Evolutionary conservation across 805 yeast species (phyloP).

Genomic region (Myxozyma mucilagina): DNA sequence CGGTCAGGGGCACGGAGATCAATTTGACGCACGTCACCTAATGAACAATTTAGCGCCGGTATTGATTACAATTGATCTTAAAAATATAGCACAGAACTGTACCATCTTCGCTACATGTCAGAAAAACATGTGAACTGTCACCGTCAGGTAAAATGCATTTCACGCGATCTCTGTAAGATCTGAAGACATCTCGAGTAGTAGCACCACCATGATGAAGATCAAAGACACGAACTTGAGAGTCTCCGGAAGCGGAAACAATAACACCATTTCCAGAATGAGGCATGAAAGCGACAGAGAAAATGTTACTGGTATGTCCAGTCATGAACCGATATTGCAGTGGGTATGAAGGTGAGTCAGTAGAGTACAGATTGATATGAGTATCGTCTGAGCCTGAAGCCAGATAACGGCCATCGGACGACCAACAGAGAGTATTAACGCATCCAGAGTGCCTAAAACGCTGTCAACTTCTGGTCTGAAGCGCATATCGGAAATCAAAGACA

Average conservation of each 20-base stretch:
- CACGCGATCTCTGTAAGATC: constrained; percentile 23
- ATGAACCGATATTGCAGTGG: constrained; percentile 21
- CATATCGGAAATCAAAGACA: background rate
- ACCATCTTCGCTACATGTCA: constrained; percentile 32
- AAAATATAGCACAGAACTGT: background rate
- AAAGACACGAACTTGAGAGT: constrained; percentile 26
- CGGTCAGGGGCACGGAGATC: constrained; percentile 28
- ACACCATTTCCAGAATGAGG: constrained; percentile 24
- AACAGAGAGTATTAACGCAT: constrained; percentile 29
- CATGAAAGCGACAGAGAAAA: constrained; percentile 30
- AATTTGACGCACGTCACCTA: constrained; percentile 28
- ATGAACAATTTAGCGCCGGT: background rate
- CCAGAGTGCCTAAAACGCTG: constrained; percentile 20
- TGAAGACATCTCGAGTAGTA: background rate
- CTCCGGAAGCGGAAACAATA: constrained; percentile 28
- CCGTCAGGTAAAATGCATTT: constrained; percentile 30
- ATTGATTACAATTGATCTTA: background rate
- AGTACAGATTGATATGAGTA: constrained; percentile 27
- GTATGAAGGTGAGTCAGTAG: constrained; percentile 20
- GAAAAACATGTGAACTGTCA: constrained; percentile 20
- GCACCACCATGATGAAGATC: constrained; percentile 26
- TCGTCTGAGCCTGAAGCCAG: constrained; percentile 33
- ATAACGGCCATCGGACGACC: constrained; percentile 30
- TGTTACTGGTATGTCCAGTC: constrained; percentile 31
- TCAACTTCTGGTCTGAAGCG: background rate